A percentile compares a stretch with the other conserved stretches of the same genome.
Evolutionary conservation across 208 protist species (phyloP).

Genomic region (Tritrichomonas musculus): DNA sequence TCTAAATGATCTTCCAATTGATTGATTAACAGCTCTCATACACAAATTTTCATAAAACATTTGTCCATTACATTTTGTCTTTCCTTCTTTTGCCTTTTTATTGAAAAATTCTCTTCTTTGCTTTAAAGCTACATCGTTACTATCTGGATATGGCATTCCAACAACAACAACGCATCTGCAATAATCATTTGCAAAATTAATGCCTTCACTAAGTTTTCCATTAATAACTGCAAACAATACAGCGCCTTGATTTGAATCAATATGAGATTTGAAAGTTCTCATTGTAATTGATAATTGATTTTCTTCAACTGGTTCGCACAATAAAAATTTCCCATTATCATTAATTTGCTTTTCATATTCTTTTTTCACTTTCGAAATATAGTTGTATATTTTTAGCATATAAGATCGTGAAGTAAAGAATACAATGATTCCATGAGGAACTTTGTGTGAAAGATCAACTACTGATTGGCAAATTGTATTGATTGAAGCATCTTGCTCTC

Average conservation of each 20-base stretch:
- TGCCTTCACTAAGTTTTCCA: slow-evolving; percentile 29
- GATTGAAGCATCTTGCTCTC: background rate
- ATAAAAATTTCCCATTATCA: background rate
- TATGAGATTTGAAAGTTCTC: background rate
- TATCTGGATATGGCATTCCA: background rate
- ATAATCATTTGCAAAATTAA: slow-evolving; percentile 30
- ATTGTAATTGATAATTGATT: background rate
- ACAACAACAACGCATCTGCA: background rate
- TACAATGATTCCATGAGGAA: background rate
- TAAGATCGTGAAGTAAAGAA: background rate
- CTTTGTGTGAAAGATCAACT: background rate
- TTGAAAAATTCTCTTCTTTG: slow-evolving; percentile 14
- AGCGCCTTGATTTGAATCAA: background rate
- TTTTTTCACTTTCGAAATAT: background rate
- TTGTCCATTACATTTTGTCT: background rate
- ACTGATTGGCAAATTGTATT: background rate
- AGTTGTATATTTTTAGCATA: background rate
- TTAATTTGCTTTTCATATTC: background rate
- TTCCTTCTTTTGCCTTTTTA: background rate
- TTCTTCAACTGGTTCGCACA: background rate
- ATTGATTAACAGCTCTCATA: slow-evolving; percentile 17
- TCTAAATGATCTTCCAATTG: slow-evolving; percentile 27
- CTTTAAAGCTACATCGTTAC: background rate
- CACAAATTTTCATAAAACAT: background rate
- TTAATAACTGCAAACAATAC: slow-evolving; percentile 21